These are phyloP conservation scores for Pyrenophora tritici-repentis DNA, from an alignment of 2,329 filamentous ascomycete genomes.

Conservation along the genomic window DNA sequence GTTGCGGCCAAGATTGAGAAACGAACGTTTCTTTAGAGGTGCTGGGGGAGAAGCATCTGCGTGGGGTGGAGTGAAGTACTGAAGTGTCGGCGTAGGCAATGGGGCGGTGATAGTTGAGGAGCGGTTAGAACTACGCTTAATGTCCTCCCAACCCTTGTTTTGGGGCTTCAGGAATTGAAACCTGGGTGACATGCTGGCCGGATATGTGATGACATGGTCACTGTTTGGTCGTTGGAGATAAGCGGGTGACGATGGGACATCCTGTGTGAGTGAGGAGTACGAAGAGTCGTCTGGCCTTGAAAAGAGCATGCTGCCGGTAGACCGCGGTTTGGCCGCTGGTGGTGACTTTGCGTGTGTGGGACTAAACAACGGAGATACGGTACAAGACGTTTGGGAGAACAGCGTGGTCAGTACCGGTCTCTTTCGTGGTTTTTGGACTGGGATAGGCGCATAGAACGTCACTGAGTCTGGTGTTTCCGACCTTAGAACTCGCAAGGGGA, in stretches of 20 bases:
- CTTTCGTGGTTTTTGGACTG: conserved; percentile 16
- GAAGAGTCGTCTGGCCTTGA: background rate
- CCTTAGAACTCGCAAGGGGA: conserved; percentile 34
- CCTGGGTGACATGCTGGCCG: background rate
- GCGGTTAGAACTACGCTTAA: conserved; percentile 24
- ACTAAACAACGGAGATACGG: background rate
- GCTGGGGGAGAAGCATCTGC: conserved; percentile 10
- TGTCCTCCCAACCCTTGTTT: conserved; percentile 39
- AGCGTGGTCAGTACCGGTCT: background rate
- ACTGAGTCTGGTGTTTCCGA: conserved; percentile 39
- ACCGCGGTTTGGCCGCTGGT: background rate
- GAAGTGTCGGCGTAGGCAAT: conserved; percentile 8
- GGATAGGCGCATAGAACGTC: conserved; percentile 31
- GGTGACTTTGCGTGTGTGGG: background rate
- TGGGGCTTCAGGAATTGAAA: background rate
- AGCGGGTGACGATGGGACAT: background rate
- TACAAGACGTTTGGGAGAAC: background rate
- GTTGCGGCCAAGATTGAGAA: conserved; percentile 18
- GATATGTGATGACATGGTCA: background rate
- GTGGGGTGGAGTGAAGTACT: conserved; percentile 6
- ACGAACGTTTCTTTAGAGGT: conserved; percentile 22
- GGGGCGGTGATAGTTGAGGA: conserved; percentile 1
- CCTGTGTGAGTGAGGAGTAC: conserved; percentile 1
- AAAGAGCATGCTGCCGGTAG: conserved; percentile 10
- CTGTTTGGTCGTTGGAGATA: background rate